Base-by-base conservation (phyloP, 2,329 filamentous ascomycete species). In the Penicillium expansum region DNA sequence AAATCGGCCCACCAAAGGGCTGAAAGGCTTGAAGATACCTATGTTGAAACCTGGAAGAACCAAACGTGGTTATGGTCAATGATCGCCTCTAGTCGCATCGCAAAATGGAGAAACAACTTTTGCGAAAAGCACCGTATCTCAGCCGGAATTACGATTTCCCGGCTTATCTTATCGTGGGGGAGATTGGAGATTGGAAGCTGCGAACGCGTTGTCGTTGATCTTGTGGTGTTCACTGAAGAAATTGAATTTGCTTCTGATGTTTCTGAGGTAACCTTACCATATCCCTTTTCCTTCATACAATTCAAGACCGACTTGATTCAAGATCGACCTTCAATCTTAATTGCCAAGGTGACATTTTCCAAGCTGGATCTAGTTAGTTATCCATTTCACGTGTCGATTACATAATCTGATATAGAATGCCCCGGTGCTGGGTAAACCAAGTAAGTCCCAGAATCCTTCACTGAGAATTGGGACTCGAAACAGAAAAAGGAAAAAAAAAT, bases 91-190 rank as follows among this genome's bases (percentile, higher is more conserved):
- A 43, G 53, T 48, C 54, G 50, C 51, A 42, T 32, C 42, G 29
- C 18, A 41, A 24, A 24, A 24, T 30, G 52, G 32, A 39, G 41
- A 48, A 48, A 18, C 54, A 58, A 58, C 67, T 69, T 68, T 64
- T 59, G 55, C 49, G 60, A 54, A 57, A 52, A 50, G 22, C 44
- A n/a, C n/a, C n/a, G 58, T 66, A 70, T 66, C 62, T 47, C 58
- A 62, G 62, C 3, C 59, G 70, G 63, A 68, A 44, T 8, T 66
- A 67, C 24, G 4, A 57, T 67, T 5, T n/a, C 59, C 63, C 67
- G 45, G 4, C 24, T 64, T 68, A 71, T 69, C 69, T 71, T 70
- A 71, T 71, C 68, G 35, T n/a, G n/a, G n/a, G n/a, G n/a, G 10
- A 18, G 16, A 29, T 27, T 14, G 3, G 22, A 22, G 3, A 30